phyloP scores from a whole-genome alignment of 75 land plant species.

The Pseudotsuga menziesii region DNA sequence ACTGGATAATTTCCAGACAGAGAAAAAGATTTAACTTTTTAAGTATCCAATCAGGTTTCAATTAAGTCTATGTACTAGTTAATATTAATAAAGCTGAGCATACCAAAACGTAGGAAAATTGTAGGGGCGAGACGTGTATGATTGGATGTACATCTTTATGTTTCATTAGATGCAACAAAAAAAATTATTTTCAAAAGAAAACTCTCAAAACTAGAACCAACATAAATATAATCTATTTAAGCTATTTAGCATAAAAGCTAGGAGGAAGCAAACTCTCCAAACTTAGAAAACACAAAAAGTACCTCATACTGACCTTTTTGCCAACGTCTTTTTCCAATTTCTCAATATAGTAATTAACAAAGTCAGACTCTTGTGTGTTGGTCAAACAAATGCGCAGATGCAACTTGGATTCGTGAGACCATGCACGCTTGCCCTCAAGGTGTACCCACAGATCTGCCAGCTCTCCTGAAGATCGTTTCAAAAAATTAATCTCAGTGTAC shows the following conservation, averaged over 20 bases:
- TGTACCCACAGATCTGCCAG: slow-evolving; percentile 79
- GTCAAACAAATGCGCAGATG: slow-evolving; percentile 73
- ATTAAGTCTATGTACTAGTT: too few species aligned
- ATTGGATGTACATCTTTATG: too few species aligned
- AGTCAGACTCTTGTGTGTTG: slow-evolving; percentile 61
- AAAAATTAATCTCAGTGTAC: slow-evolving; percentile 78
- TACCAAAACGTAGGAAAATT: too few species aligned
- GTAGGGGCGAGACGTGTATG: too few species aligned
- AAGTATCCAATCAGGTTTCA: too few species aligned
- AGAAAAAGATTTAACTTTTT: too few species aligned
- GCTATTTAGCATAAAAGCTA: neutral
- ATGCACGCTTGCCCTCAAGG: slow-evolving; percentile 70
- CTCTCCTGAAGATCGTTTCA: slow-evolving; percentile 56
- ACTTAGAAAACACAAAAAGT: neutral
- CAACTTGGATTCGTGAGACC: slow-evolving; percentile 50
- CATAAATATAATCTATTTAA: neutral
- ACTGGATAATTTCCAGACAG: too few species aligned
- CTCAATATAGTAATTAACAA: slow-evolving; percentile 42
- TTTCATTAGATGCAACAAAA: too few species aligned
- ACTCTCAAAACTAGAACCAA: neutral
- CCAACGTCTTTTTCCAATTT: slow-evolving; percentile 86
- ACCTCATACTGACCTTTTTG: slow-evolving; percentile 53
- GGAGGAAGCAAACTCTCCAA: neutral
- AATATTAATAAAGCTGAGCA: too few species aligned
- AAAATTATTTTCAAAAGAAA: neutral